Percentiles rank a stretch among this genome's conserved stretches.
Evolutionary conservation across 2,329 filamentous ascomycete genomes (phyloP).

Genomic region (Elsinoe ampelina): DNA sequence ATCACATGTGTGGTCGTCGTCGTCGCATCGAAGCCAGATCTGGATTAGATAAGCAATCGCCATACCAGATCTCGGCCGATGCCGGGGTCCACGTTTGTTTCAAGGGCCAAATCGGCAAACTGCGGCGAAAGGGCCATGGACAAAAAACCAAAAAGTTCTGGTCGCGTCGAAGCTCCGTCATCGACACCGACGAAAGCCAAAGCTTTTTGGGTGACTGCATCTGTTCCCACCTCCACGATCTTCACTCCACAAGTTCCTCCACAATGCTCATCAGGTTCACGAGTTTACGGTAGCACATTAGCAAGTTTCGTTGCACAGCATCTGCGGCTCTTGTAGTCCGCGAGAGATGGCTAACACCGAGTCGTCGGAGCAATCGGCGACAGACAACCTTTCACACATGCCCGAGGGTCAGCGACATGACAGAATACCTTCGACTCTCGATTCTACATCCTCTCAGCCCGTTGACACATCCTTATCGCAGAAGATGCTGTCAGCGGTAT

Average conservation of each 20-base stretch:
- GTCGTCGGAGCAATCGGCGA: constrained; percentile 11
- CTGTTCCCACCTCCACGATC: constrained; percentile 2
- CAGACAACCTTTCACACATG: constrained; percentile 5
- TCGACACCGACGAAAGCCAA: background rate
- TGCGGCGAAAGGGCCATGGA: background rate
- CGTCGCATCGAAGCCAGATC: background rate
- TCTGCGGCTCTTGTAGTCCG: constrained; percentile 1
- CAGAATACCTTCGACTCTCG: constrained; percentile 23
- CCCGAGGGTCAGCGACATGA: constrained; percentile 32
- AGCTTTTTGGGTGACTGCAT: constrained; percentile 2
- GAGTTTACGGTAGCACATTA: constrained; percentile 1
- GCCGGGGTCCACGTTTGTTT: constrained; percentile 2
- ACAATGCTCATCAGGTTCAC: background rate
- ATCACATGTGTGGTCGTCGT: background rate
- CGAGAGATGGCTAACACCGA: constrained; percentile 14
- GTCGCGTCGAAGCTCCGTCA: constrained; percentile 13
- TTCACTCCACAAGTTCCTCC: background rate
- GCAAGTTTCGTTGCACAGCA: background rate
- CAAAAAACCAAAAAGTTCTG: constrained; percentile 4
- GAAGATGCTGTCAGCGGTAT: constrained; percentile 91
- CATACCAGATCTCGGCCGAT: constrained; percentile 9
- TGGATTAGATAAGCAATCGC: background rate
- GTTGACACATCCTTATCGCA: constrained; percentile 70
- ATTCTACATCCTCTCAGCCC: background rate
- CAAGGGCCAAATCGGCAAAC: background rate